Conservation (phyloP, 441 rosid species). For the Erodium texanum region DNA sequence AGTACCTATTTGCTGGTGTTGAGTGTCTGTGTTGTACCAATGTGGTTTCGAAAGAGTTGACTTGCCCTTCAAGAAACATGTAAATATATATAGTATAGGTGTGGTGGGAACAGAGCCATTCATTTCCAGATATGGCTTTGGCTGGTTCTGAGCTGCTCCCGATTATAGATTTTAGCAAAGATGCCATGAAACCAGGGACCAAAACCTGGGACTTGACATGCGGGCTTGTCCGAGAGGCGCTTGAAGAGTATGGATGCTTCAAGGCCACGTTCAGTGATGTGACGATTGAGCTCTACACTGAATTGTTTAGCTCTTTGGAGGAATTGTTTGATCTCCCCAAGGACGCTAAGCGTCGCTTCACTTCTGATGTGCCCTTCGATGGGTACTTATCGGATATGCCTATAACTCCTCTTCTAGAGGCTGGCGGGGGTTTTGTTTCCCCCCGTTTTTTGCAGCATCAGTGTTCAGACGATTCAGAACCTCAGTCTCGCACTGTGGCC, state of each 20-base stretch:
- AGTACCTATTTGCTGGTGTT: too few relatives aligned
- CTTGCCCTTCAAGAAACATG: too few relatives aligned
- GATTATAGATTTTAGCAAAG: slow-evolving; percentile 27
- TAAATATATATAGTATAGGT: too few relatives aligned
- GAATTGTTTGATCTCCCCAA: slow-evolving; percentile 34
- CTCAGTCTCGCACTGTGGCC: slow-evolving; percentile 46
- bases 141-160: slow-evolving; percentile 15
- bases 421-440: slow-evolving; percentile 33
- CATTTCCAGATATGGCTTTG: too few relatives aligned
- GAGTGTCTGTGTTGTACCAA: too few relatives aligned
- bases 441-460: too few relatives aligned
- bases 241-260: slow-evolving; percentile 47
- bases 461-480: slow-evolving; percentile 22
- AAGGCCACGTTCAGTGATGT: slow-evolving; percentile 29
- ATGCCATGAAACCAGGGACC: slow-evolving; percentile 29
- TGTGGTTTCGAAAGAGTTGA: too few relatives aligned
- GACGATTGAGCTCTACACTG: slow-evolving; percentile 23
- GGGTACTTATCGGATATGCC: slow-evolving; percentile 35
- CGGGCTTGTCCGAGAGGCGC: slow-evolving; percentile 27
- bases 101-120: too few relatives aligned
- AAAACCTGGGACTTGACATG: slow-evolving; percentile 27
- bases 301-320: slow-evolving; percentile 21
- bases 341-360: slow-evolving; percentile 19
- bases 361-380: slow-evolving; percentile 34
- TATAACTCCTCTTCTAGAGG: slow-evolving; percentile 32